phyloP scores from a whole-genome alignment of 2,329 filamentous ascomycete genomes.

The Diaporthe helianthi region DNA sequence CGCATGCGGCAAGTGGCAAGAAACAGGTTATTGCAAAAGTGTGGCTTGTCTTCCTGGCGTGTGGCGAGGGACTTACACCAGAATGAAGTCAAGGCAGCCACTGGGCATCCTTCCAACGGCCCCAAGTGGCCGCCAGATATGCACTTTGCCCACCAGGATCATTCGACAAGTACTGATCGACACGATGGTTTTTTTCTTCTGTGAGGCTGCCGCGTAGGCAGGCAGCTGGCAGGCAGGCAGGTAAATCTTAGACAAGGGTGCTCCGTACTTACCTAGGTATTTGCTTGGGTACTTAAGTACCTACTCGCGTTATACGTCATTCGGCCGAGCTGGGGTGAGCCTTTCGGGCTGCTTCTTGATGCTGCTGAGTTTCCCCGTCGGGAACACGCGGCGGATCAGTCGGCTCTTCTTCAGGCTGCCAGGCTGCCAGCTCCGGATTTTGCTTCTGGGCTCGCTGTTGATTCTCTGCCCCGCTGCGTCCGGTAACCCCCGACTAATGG shows the following conservation, averaged over 20 bases:
- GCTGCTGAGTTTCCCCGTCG: neutral
- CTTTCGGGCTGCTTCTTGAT: constrained; percentile 6
- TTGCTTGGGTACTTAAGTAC: too few species aligned
- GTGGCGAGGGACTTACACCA: constrained; percentile 36
- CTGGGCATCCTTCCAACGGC: neutral
- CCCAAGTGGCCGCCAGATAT: constrained; percentile 14
- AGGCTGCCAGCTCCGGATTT: neutral
- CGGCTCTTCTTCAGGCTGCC: constrained; percentile 13
- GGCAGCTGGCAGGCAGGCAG: too few species aligned
- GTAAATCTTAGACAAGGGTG: constrained; percentile 13
- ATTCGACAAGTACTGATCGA: constrained; percentile 26
- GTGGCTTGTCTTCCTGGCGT: constrained; percentile 35
- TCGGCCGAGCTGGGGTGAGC: constrained; percentile 10
- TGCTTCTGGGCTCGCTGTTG: constrained; percentile 7
- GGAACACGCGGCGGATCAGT: constrained; percentile 6
- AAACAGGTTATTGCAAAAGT: constrained; percentile 37
- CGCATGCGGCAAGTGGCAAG: constrained; percentile 16
- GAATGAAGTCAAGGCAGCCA: constrained; percentile 27
- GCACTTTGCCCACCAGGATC: constrained; percentile 18
- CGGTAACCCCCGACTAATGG: neutral
- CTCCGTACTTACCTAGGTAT: too few species aligned
- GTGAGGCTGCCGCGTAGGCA: neutral
- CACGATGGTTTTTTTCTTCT: constrained; percentile 1
- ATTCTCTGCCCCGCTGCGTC: neutral
- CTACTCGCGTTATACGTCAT: constrained; percentile 29